phyloP scores from a whole-genome alignment of 2,329 filamentous ascomycete species.

The Talaromyces sp. region DNA sequence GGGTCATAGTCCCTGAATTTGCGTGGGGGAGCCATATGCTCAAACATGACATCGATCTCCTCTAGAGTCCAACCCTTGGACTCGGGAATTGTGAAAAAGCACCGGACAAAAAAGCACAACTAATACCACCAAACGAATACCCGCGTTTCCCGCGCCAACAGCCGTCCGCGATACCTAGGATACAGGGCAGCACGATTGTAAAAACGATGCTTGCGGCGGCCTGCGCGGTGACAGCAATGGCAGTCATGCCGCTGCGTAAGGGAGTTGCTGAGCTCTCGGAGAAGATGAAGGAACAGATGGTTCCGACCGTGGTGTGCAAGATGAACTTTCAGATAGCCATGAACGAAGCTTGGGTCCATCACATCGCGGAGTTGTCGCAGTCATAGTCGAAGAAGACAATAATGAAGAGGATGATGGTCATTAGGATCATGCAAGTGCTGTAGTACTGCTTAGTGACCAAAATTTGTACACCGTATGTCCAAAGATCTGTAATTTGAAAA shows the following conservation, averaged over 20 bases:
- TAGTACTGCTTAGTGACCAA: conserved; percentile 43
- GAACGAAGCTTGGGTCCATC: conserved; percentile 33
- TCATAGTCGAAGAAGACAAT: conserved; percentile 39
- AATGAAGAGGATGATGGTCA: conserved; percentile 41
- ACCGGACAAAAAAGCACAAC: conserved; percentile 31
- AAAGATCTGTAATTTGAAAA: conserved; percentile 18
- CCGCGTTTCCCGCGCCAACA: conserved; percentile 30
- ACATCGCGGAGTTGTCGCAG: conserved; percentile 28
- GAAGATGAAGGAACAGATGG: conserved; percentile 24
- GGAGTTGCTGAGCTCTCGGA: conserved; percentile 17
- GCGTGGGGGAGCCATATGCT: conserved; percentile 34
- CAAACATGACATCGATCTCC: conserved; percentile 43
- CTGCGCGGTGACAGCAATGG: conserved; percentile 14
- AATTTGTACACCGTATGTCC: conserved; percentile 21
- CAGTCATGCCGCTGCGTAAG: conserved; percentile 15
- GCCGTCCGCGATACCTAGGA: conserved; percentile 24
- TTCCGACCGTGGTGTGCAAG: conserved; percentile 38
- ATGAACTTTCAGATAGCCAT: conserved; percentile 38
- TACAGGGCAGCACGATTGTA: conserved; percentile 15
- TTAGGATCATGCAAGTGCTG: conserved; percentile 37
- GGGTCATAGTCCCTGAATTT: conserved; percentile 26
- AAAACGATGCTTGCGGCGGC: conserved; percentile 16
- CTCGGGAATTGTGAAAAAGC: conserved; percentile 37
- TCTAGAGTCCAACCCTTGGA: conserved; percentile 35
- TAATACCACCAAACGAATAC: conserved; percentile 27